Evolutionary conservation across 129 eudicot species (phyloP), one percentile per base, ranked within the genome.

Genomic region (Flaveria brownii): DNA sequence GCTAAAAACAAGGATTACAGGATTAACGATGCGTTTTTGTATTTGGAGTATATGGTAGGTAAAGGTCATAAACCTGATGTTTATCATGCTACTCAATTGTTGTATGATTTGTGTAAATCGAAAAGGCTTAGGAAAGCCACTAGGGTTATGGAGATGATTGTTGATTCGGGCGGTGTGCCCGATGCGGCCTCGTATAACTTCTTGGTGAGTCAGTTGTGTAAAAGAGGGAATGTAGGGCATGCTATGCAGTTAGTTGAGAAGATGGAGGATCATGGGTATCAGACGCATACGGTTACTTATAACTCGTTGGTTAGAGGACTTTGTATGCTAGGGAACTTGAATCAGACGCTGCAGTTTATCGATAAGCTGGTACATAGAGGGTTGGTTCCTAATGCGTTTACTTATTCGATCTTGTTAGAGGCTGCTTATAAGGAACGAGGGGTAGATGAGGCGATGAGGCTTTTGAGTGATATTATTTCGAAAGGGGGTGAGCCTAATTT

Each of bases 41-140:
- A 90, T 41, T 47, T 93, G 62, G 97, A 88, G 65, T 83, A 91
- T 78, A 88, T 93, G 97, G 89, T 93, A 12, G 87, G 80, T 0
- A 89, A 93, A 47, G 98, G 98, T 26, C 89, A 88, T 22, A 88
- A 61, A 49, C 98, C 98, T 73, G 93, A 93, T 81, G 88, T 82
- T 2, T 71, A 54, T 71, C 90, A 86, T 20, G 92, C 97, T 11
- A 88, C 96, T 72, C 91, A 91, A 54, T 69, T 93, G 52, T 56
- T 91, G 76, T 84, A 88, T 60, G 97, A 88, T 91, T 82, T 90
- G 4, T 85, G 96, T 71, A 93, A 87, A 73, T 52, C 80, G 9
- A 88, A 78, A 33, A 87, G 86, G n/a, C 67, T 83, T 25, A 59
- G 88, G 15, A 88, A 87, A 77, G 98, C 97, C 0, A 83, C 87